Percentiles rank a stretch among this genome's conserved stretches.
Conservation (phyloP, 345 rosid genomes). For the Citrus sinensis region DVS_A1.0 CM039163.1:24947501-24948000, state of each 20-base stretch:
- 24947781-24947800: too few species aligned
- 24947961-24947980: not conserved
- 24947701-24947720: not conserved
- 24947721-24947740: too few species aligned
- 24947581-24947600: not conserved
- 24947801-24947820: not conserved
- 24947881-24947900: not conserved
- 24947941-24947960: not conserved
- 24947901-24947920: not conserved
- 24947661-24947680: not conserved
- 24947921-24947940: not conserved
- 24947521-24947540: not conserved
- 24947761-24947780: too few species aligned
- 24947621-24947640: not conserved
- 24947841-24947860: not conserved
- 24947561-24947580: not conserved
- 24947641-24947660: not conserved
- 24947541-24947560: not conserved
- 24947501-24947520: slow-evolving; percentile 1
- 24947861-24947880: not conserved
- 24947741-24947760: not conserved
- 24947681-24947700: not conserved
- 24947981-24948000: not conserved
- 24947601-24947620: not conserved
- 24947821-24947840: not conserved